Evolutionary conservation across 148 eudicot genomes (phyloP), one percentile per base, ranked within the genome.

Genomic region (Salicornia ramosissima): DNA sequence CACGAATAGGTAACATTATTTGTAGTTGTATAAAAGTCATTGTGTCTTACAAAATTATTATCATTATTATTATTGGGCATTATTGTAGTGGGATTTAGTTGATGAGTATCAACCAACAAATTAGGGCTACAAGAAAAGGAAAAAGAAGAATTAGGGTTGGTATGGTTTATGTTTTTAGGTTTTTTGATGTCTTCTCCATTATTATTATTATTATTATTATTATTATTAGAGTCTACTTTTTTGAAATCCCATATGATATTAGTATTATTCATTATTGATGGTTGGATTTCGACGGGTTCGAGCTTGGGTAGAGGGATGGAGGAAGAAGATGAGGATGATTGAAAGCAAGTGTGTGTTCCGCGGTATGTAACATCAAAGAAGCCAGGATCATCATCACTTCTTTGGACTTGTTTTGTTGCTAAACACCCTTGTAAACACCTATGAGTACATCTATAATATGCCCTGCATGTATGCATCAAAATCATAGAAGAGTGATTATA

Each of bases 381-480:
- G 56, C 81, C 62, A 29, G 86, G 79, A n/a, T 83, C 80, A 14
- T 74, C 81, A 54, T 83, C 77, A 25, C 79, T 54, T 77, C 76
- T 62, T 53, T 83, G 86, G 6, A 83, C 79, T 47, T 83, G 86
- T 53, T 77, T 83, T 58, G 71, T 74, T 26, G 83, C 86, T 5
- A 52, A 28, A 68, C 85, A 82, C 19, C 70, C 70, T 47, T 76
- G 80, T 19, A 70, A 11, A 33, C 54, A 18, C 13, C 70, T 75
- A 33, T 69, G 61, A 2, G 80, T 64, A 66, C 85, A 82, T 43
- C 80, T 73, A 33, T 75, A 82, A 60, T 82, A 79, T 56, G 76
- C 64, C 65, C 76, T 73, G 19, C 22, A 73, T 31, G 33, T 70
- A 72, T 72, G 73, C 59, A n/a, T n/a, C n/a, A n/a, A n/a, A n/a